A percentile compares a stretch with the other conserved stretches of the same genome.
These are phyloP conservation scores for Hypoxylon sp. DNA, from an alignment of 2,329 filamentous ascomycete genomes.

Conservation along the genomic window DNA sequence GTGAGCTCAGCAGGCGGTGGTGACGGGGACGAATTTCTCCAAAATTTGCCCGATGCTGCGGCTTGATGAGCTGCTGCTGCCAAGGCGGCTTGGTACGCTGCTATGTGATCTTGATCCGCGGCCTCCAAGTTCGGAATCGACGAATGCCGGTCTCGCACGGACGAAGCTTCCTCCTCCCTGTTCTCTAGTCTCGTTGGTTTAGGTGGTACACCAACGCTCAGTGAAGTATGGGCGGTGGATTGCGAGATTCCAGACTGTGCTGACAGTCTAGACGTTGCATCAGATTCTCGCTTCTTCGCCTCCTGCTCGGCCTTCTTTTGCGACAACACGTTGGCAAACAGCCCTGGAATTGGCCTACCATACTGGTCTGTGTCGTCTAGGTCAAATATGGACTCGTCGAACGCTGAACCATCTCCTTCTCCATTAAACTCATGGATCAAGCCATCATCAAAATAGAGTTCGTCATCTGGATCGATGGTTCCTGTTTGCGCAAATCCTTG, in stretches of 20 bases:
- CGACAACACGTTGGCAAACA: constrained; percentile 62
- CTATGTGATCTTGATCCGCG: constrained; percentile 48
- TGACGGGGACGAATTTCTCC: constrained; percentile 61
- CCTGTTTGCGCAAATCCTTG: constrained; percentile 22
- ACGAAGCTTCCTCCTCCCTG: constrained; percentile 21
- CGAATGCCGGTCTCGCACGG: constrained; percentile 30
- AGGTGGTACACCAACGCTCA: constrained; percentile 49
- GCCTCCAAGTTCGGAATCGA: constrained; percentile 22
- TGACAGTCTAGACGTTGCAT: constrained; percentile 55
- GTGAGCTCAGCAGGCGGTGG: constrained; percentile 47
- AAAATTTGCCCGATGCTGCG: constrained; percentile 77
- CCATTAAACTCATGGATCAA: constrained; percentile 61
- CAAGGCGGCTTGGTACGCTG: constrained; percentile 83
- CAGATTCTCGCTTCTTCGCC: constrained; percentile 55
- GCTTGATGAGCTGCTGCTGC: constrained; percentile 82
- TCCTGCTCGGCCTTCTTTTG: constrained; percentile 50
- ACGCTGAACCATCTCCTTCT: constrained; percentile 62
- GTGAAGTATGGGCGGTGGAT: constrained; percentile 63
- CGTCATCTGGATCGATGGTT: constrained; percentile 57
- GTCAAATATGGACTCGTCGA: constrained; percentile 79
- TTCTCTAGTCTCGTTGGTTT: constrained; percentile 26
- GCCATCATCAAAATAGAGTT: constrained; percentile 75
- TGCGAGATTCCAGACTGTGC: constrained; percentile 53
- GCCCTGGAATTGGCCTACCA: constrained; percentile 66
- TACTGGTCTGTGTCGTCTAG: constrained; percentile 69